These are phyloP conservation scores for Diaporthe ilicicola DNA, from an alignment of 2,329 filamentous ascomycete species.

Conservation along the genomic window DNA sequence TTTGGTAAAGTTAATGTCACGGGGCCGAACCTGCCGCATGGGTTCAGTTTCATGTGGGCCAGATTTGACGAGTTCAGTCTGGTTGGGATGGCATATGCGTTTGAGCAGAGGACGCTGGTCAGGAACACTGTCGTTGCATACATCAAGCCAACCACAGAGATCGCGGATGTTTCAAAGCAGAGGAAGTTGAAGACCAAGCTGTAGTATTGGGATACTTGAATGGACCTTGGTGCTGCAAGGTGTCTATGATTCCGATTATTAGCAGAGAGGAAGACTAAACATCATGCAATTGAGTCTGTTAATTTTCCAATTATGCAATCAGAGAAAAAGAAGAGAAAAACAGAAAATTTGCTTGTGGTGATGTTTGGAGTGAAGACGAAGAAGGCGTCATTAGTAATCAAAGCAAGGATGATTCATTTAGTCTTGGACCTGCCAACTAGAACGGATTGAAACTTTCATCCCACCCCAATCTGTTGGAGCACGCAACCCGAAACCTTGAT, in stretches of 20 bases:
- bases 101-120: constrained; percentile 64
- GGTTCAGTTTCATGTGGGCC: constrained; percentile 67
- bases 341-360: not conserved
- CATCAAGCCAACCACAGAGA: constrained; percentile 40
- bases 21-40: constrained; percentile 51
- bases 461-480: not conserved
- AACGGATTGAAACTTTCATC: not conserved
- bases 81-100: constrained; percentile 73
- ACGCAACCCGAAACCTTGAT: not conserved
- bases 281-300: too few species aligned
- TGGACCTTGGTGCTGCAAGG: not conserved
- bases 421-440: not conserved
- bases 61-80: constrained; percentile 68
- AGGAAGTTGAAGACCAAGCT: not conserved
- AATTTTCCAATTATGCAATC: too few species aligned
- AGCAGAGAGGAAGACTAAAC: too few species aligned
- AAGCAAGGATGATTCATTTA: not conserved
- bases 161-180: not conserved
- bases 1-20: constrained; percentile 21
- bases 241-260: too few species aligned
- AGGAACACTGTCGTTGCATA: constrained; percentile 40
- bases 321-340: too few species aligned
- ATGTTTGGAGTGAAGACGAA: not conserved
- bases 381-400: constrained; percentile 1
- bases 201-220: too few species aligned